Base-by-base conservation (phyloP, 1,139 yeast genomes). In the Kazachstania sp. region DNA sequence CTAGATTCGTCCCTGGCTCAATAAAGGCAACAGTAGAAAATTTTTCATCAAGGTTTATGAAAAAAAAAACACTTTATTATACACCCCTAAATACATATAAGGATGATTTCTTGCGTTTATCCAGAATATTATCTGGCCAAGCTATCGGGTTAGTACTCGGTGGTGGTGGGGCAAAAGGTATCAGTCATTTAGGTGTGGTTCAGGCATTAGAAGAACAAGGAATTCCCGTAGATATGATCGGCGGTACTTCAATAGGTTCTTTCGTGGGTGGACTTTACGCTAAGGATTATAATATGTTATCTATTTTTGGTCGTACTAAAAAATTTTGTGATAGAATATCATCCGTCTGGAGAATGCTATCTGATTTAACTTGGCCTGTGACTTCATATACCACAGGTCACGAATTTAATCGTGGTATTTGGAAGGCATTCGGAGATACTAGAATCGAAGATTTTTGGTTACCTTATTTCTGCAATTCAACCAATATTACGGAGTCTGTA, bases 361-460 rank as follows among this genome's bases (percentile, higher is more conserved):
- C 86, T 37, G 98, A 92, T 62, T 68, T 92, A 56, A 92, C 98
- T 0, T 85, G 90, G 62, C 98, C 98, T 0, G 83, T 87, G 0
- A 88, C 96, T 0, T 85, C 97, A 0, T 92, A 92, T 62, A 85
- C 95, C 12, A 92, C 98, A 0, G 98, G 98, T 1, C 95, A 92
- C 66, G 97, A 88, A 64, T 92, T 92, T 66, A 92, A 92, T 64
- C 74, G 97, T 56, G 97, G 98, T 43, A 81, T 92, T 18, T 92
- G 97, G 97, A 92, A 92, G 64, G 78, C 87, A 0, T 85, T 92
- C 69, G 97, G 97, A 0, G 94, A 87, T 54, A 75, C 83, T 20
- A 83, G 95, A 58, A 86, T 92, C 54, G 98, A 92, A 61, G 98
- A 92, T 63, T 90, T 92, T 64, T 92, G 98, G 98, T 75, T 92